phyloP scores from a whole-genome alignment of 306 rosid genomes.

The Sechiopsis laciniata region DNA sequence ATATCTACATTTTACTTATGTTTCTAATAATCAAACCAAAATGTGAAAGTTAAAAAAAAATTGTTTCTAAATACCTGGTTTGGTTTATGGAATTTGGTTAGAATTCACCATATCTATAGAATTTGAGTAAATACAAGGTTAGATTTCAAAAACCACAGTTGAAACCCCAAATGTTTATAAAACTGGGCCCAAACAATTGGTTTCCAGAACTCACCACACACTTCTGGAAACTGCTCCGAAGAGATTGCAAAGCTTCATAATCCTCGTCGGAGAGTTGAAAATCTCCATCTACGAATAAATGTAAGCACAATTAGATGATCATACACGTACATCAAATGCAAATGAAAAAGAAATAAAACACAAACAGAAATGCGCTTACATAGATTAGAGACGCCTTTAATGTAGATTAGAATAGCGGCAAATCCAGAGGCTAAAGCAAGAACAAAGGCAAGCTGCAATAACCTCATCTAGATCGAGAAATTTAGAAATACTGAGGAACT shows the following conservation, averaged over 20 bases:
- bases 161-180: too few species aligned
- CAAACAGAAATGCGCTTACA: conserved; percentile 28
- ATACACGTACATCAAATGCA: neutral
- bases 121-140: too few species aligned
- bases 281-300: conserved; percentile 34
- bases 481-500: neutral
- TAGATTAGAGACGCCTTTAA: conserved; percentile 40
- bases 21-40: too few species aligned
- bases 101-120: too few species aligned
- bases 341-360: neutral
- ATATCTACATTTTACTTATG: too few species aligned
- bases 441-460: conserved; percentile 35
- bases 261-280: conserved; percentile 56
- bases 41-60: too few species aligned
- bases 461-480: conserved; percentile 33
- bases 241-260: conserved; percentile 51
- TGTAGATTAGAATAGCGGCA: conserved; percentile 46
- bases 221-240: conserved; percentile 61
- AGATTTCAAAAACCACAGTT: too few species aligned
- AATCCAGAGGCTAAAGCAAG: conserved; percentile 44
- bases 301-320: conserved; percentile 9
- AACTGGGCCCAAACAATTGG: neutral
- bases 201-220: conserved; percentile 68
- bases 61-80: too few species aligned
- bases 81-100: too few species aligned